phyloP scores from a whole-genome alignment of 257 asterid species.

The Prunella vulgaris region DNA sequence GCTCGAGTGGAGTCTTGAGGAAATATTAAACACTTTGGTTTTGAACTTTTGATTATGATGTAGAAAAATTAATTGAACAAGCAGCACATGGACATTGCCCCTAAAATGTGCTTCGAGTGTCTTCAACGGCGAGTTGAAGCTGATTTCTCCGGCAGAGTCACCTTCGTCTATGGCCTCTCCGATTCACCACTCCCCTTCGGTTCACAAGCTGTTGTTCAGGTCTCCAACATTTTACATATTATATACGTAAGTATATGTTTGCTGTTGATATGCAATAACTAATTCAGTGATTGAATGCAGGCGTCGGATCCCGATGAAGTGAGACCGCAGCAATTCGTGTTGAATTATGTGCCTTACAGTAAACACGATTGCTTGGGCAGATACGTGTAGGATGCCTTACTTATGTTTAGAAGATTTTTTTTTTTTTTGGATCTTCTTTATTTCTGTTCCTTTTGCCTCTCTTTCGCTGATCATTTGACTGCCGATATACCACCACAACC shows the following conservation, averaged over 20 bases:
- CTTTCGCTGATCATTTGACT: not conserved
- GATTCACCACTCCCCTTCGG: slow-evolving; percentile 71
- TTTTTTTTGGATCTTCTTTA: not conserved
- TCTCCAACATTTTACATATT: slow-evolving; percentile 15
- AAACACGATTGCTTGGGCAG: slow-evolving; percentile 56
- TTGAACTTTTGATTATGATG: not conserved
- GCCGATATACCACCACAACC: too few relatives aligned
- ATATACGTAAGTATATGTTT: not conserved
- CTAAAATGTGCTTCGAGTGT: slow-evolving; percentile 66
- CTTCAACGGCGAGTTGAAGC: slow-evolving; percentile 63
- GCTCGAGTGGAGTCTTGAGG: slow-evolving; percentile 9
- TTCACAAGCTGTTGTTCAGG: slow-evolving; percentile 75
- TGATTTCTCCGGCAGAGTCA: slow-evolving; percentile 55
- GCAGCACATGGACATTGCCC: slow-evolving; percentile 24
- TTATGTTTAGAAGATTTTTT: not conserved
- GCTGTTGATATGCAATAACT: not conserved
- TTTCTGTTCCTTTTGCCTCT: not conserved
- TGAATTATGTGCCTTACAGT: slow-evolving; percentile 45
- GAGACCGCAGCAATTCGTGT: slow-evolving; percentile 46
- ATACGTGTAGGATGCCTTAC: slow-evolving; percentile 57
- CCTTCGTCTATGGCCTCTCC: slow-evolving; percentile 56
- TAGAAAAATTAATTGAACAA: not conserved
- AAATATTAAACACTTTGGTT: not conserved
- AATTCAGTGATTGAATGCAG: slow-evolving; percentile 38
- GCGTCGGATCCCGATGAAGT: slow-evolving; percentile 36